phyloP scores from a whole-genome alignment of 352 stramenopile species.

The Phytopythium mirpurense region DNA sequence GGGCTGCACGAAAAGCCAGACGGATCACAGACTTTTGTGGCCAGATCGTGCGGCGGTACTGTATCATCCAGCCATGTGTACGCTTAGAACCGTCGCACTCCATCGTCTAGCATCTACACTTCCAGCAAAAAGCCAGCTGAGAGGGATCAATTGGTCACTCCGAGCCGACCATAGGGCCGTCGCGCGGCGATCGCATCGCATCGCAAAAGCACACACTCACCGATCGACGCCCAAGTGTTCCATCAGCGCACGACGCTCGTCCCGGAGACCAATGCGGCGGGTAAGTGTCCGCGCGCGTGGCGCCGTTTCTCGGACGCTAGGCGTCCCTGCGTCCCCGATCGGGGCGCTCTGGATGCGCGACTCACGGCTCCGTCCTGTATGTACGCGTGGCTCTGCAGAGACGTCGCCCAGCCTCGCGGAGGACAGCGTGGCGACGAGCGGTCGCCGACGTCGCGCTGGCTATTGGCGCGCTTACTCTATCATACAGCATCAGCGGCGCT shows the following conservation, averaged over 20 bases:
- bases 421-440: not conserved
- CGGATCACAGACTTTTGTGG: slow-evolving; percentile 1
- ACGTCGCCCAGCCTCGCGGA: not conserved
- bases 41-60: no score
- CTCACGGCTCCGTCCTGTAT: not conserved
- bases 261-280: slow-evolving; percentile 2
- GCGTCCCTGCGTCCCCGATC: not conserved
- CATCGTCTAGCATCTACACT: no score
- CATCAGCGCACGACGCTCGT: not conserved
- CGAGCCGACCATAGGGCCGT: not conserved
- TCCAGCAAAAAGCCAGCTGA: no score
- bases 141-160: not conserved
- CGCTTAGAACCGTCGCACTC: not conserved
- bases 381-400: not conserved
- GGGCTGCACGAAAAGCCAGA: not conserved
- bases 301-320: not conserved
- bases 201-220: not conserved
- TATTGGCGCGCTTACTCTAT: not conserved
- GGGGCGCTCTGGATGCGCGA: not conserved
- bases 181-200: slow-evolving; percentile 1
- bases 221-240: not conserved
- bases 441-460: slow-evolving; percentile 1
- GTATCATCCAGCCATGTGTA: no score
- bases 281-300: slow-evolving; percentile 2
- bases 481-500: not conserved